phyloP scores from a whole-genome alignment of 768 basidiomycete species.

The Amanita pallidorosea region DNA sequence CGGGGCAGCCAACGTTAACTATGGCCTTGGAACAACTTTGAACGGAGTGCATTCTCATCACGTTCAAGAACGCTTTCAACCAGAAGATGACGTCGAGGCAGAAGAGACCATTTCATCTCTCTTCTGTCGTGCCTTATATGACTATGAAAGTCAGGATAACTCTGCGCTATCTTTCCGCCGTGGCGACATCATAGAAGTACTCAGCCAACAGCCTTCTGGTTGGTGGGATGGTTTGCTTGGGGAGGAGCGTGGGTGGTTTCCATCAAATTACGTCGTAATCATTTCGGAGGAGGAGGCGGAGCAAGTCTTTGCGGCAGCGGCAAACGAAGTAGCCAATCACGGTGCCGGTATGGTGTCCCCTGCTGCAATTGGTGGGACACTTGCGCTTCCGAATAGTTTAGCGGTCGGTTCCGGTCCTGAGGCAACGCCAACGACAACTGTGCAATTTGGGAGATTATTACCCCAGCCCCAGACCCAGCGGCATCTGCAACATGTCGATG shows the following conservation, averaged over 20 bases:
- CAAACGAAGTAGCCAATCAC: not conserved
- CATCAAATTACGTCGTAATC: constrained; percentile 83
- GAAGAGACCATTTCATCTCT: constrained; percentile 63
- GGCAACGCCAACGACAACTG: not conserved
- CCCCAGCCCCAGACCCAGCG: not conserved
- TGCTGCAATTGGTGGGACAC: not conserved
- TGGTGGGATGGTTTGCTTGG: constrained; percentile 98
- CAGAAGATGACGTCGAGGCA: constrained; percentile 21
- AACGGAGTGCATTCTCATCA: constrained; percentile 1
- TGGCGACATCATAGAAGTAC: constrained; percentile 89
- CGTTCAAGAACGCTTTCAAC: constrained; percentile 7
- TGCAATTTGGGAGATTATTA: constrained; percentile 1
- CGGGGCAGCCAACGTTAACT: not conserved
- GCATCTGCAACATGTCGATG: not conserved
- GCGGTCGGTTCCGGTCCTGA: not conserved
- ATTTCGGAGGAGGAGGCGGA: constrained; percentile 80
- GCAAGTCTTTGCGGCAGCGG: constrained; percentile 27
- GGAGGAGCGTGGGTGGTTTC: constrained; percentile 93
- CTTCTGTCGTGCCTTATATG: constrained; percentile 88
- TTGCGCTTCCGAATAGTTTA: not conserved
- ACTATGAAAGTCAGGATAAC: constrained; percentile 79
- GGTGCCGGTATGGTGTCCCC: not conserved
- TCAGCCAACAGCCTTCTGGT: constrained; percentile 83
- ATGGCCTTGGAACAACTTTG: not conserved
- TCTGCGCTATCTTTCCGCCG: constrained; percentile 82